These are phyloP conservation scores for Fomitopsis palustris DNA, from an alignment of 1,284 basidiomycete species.

Conservation along the genomic window DNA sequence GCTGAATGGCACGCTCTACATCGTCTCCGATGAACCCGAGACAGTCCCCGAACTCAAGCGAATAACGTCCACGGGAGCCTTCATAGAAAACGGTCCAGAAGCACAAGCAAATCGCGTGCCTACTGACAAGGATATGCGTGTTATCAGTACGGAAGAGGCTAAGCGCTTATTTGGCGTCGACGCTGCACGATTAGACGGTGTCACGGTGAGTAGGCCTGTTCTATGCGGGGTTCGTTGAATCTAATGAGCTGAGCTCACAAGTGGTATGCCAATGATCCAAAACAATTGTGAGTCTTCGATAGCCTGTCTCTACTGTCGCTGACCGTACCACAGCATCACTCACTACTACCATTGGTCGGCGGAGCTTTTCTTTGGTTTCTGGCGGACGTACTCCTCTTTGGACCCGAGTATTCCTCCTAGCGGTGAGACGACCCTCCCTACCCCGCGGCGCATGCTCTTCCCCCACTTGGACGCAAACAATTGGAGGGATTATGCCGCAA, in stretches of 20 bases:
- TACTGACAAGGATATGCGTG: slow-evolving; percentile 71
- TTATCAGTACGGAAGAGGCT: slow-evolving; percentile 71
- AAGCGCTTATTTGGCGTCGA: slow-evolving; percentile 62
- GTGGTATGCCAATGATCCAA: slow-evolving; percentile 79
- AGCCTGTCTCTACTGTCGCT: background rate
- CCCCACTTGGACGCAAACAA: slow-evolving; percentile 66
- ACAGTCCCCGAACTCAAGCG: slow-evolving; percentile 49
- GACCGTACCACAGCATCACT: slow-evolving; percentile 47
- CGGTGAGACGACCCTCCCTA: slow-evolving; percentile 68
- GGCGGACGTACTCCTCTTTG: slow-evolving; percentile 82
- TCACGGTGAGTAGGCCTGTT: slow-evolving; percentile 46
- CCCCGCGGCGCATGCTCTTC: slow-evolving; percentile 73
- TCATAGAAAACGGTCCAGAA: slow-evolving; percentile 44
- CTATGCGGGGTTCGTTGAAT: too few relatives aligned
- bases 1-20: slow-evolving; percentile 72
- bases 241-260: slow-evolving; percentile 23
- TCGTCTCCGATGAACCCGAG: slow-evolving; percentile 59
- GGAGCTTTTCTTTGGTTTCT: slow-evolving; percentile 85
- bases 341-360: slow-evolving; percentile 87
- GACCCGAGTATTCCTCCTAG: slow-evolving; percentile 63
- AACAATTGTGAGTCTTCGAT: slow-evolving; percentile 65
- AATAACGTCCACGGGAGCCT: slow-evolving; percentile 55
- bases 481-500: slow-evolving; percentile 84
- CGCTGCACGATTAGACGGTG: slow-evolving; percentile 61
- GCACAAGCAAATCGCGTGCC: slow-evolving; percentile 52